These are phyloP conservation scores for Chaetomiaceae sp. DNA, from an alignment of 2,329 filamentous ascomycete species.

Conservation along the genomic window DNA sequence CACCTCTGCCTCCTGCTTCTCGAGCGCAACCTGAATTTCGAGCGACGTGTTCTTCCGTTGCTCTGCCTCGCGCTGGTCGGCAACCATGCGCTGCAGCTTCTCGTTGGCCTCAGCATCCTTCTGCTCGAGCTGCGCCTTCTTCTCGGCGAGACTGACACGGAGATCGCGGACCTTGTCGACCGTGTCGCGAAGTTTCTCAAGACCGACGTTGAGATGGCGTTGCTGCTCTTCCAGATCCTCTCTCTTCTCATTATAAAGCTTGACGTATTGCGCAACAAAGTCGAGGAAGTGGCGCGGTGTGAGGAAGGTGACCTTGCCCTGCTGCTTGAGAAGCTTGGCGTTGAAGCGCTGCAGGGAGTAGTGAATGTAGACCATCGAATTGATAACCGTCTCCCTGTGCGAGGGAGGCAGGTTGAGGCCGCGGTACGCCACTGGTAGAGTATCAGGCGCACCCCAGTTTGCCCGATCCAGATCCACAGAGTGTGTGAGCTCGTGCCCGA, in stretches of 20 bases:
- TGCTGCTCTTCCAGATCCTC: constrained; percentile 98
- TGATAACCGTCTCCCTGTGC: constrained; percentile 88
- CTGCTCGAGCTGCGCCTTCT: constrained; percentile 86
- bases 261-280: constrained; percentile 96
- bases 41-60: constrained; percentile 82
- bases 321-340: constrained; percentile 79
- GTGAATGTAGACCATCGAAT: constrained; percentile 98
- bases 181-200: constrained; percentile 95
- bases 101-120: constrained; percentile 96
- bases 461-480: constrained; percentile 91
- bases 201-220: constrained; percentile 92
- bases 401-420: constrained; percentile 79
- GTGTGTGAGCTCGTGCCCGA: constrained; percentile 89
- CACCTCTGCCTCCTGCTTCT: constrained; percentile 86
- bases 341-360: constrained; percentile 93
- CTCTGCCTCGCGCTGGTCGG: constrained; percentile 91
- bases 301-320: constrained; percentile 86
- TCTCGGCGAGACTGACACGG: constrained; percentile 83
- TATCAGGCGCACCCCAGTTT: constrained; percentile 82
- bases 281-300: constrained; percentile 97
- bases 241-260: constrained; percentile 95
- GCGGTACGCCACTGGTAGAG: constrained; percentile 87
- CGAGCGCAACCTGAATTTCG: constrained; percentile 81
- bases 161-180: constrained; percentile 96
- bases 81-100: constrained; percentile 95